These are phyloP conservation scores for Xylariaceae sp. DNA, from an alignment of 2,329 filamentous ascomycete species.

Conservation along the genomic window DNA sequence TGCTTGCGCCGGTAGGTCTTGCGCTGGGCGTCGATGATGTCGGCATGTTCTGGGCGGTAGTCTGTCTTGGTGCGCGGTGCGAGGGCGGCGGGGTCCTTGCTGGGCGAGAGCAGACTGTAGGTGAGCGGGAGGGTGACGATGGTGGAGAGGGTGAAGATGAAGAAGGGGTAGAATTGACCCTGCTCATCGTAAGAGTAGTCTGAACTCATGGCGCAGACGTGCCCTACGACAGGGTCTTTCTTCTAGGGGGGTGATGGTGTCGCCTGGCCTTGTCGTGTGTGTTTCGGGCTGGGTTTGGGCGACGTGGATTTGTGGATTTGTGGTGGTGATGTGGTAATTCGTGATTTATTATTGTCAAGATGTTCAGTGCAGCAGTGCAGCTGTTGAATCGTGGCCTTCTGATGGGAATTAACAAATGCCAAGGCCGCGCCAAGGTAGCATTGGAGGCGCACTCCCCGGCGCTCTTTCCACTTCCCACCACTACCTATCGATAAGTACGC, in stretches of 20 bases:
- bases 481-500: slow-evolving; percentile 26
- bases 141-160: slow-evolving; percentile 84
- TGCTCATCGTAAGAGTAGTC: slow-evolving; percentile 99
- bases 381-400: slow-evolving; percentile 31
- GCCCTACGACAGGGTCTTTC: slow-evolving; percentile 30
- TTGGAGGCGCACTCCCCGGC: too few relatives aligned
- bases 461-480: too few relatives aligned
- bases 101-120: slow-evolving; percentile 79
- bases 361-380: neutral
- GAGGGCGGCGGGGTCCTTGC: slow-evolving; percentile 70
- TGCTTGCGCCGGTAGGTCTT: slow-evolving; percentile 86
- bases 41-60: slow-evolving; percentile 77
- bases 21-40: slow-evolving; percentile 78
- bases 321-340: too few relatives aligned
- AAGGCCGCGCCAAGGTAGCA: slow-evolving; percentile 8
- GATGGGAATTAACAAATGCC: slow-evolving; percentile 12
- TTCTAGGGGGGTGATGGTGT: slow-evolving; percentile 4
- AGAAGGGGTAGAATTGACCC: slow-evolving; percentile 99
- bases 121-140: slow-evolving; percentile 88
- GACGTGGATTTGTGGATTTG: too few relatives aligned
- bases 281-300: too few relatives aligned
- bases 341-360: too few relatives aligned
- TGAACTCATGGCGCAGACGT: slow-evolving; percentile 65
- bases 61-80: slow-evolving; percentile 78
- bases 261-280: neutral